A percentile compares a stretch with the other conserved stretches of the same genome.
Conservation (phyloP, 495 filamentous ascomycete genomes). For the Aspergillus affinis region DNA sequence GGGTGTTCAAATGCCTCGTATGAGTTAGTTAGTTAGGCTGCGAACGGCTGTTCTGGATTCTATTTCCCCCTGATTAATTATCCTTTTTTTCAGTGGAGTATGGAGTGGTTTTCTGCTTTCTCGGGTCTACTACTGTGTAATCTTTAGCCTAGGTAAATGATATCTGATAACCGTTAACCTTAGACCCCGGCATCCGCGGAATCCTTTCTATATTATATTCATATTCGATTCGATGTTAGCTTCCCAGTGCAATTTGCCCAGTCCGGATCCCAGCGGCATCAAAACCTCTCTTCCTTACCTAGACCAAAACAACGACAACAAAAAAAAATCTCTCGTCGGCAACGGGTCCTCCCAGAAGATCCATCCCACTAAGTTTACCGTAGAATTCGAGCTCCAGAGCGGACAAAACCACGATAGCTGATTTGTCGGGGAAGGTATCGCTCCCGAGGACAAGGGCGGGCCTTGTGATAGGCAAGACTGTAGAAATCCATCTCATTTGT, state of each 20-base stretch:
- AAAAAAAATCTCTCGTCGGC: background rate
- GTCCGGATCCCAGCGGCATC: background rate
- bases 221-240: too few species aligned
- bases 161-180: background rate
- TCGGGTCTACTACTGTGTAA: too few species aligned
- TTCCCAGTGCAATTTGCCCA: background rate
- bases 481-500: too few species aligned
- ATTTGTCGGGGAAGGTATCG: constrained; percentile 15
- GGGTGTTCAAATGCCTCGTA: background rate
- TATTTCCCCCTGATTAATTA: too few species aligned
- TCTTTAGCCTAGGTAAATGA: too few species aligned
- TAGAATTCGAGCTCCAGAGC: background rate
- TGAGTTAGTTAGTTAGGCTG: background rate
- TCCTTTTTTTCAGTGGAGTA: too few species aligned
- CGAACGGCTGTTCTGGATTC: background rate
- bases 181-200: background rate
- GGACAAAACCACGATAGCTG: constrained; percentile 4
- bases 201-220: background rate
- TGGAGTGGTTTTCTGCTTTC: too few species aligned
- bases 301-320: too few species aligned
- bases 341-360: background rate
- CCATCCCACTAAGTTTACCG: too few species aligned
- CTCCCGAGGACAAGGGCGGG: constrained; percentile 2
- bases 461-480: too few species aligned
- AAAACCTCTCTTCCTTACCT: too few species aligned